A percentile compares a stretch with the other conserved stretches of the same genome.
Conservation (phyloP, 108 stramenopile species). For the Parmales sp. region DNA sequence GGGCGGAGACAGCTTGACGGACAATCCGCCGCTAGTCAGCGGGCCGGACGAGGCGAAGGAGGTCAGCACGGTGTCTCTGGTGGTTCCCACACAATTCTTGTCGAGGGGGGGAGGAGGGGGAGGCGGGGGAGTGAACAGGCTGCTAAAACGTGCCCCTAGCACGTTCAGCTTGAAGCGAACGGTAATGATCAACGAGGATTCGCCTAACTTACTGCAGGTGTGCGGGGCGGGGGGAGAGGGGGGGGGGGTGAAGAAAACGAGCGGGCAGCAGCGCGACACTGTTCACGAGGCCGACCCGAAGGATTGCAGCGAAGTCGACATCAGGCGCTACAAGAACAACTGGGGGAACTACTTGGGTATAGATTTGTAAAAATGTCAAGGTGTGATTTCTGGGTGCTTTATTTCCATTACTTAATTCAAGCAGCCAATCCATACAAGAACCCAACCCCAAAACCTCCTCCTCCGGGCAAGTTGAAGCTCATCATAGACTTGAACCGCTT, state of each 20-base stretch:
- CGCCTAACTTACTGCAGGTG: background rate
- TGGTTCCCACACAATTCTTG: constrained; percentile 5
- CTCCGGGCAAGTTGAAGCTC: constrained; percentile 60
- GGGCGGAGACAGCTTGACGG: background rate
- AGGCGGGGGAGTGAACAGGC: background rate
- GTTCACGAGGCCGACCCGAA: background rate
- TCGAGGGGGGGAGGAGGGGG: background rate
- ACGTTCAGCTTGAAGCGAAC: no score
- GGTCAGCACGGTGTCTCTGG: background rate
- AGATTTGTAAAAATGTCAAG: no score
- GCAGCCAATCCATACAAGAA: constrained; percentile 61
- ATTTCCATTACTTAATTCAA: constrained; percentile 18
- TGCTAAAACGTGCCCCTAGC: no score
- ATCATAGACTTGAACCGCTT: constrained; percentile 59
- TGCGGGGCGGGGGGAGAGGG: background rate
- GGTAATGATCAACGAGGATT: background rate
- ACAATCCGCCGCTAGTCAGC: background rate
- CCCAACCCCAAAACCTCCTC: constrained; percentile 71
- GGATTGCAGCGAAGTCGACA: constrained; percentile 4
- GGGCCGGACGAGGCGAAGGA: constrained; percentile 4
- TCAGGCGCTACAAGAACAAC: background rate
- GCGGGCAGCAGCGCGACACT: background rate
- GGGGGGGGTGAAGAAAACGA: background rate
- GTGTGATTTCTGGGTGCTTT: constrained; percentile 15
- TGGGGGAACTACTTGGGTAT: constrained; percentile 3